A percentile compares a stretch with the other conserved stretches of the same genome.
Evolutionary conservation across 257 asterid genomes (phyloP).

Genomic region (Rubia yunnanensis): DNA sequence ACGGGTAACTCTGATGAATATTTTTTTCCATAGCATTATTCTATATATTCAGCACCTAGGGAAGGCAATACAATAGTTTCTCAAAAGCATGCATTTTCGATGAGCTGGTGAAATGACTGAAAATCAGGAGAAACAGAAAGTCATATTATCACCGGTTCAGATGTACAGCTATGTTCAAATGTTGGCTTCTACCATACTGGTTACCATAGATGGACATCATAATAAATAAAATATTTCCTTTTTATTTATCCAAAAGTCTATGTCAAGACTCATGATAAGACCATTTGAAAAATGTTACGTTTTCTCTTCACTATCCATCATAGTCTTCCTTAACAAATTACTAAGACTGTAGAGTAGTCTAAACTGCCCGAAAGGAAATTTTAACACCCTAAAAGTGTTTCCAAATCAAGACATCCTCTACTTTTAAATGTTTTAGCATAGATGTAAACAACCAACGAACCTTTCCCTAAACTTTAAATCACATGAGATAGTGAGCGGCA

Average conservation of each 20-base stretch:
- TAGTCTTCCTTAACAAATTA: not conserved
- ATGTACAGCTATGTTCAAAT: not conserved
- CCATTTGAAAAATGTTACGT: not conserved
- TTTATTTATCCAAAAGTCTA: not conserved
- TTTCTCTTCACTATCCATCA: not conserved
- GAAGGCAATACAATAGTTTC: not conserved
- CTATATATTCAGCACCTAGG: not conserved
- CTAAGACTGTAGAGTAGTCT: not conserved
- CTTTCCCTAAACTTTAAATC: not conserved
- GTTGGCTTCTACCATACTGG: not conserved
- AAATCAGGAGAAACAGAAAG: not conserved
- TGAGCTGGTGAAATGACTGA: not conserved
- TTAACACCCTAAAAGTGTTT: not conserved
- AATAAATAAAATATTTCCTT: not conserved
- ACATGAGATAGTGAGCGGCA: not conserved
- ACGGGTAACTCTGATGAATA: slow-evolving; percentile 79
- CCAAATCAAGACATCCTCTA: not conserved
- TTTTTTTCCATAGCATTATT: slow-evolving; percentile 91
- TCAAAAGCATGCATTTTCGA: not conserved
- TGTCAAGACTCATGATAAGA: not conserved
- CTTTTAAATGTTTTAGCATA: not conserved
- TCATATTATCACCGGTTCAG: not conserved
- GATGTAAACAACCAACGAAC: not conserved
- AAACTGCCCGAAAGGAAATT: not conserved
- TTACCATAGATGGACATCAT: not conserved